These are phyloP conservation scores for Thalia dealbata DNA, from an alignment of 176 grass and related monocot species.

Conservation along the genomic window DNA sequence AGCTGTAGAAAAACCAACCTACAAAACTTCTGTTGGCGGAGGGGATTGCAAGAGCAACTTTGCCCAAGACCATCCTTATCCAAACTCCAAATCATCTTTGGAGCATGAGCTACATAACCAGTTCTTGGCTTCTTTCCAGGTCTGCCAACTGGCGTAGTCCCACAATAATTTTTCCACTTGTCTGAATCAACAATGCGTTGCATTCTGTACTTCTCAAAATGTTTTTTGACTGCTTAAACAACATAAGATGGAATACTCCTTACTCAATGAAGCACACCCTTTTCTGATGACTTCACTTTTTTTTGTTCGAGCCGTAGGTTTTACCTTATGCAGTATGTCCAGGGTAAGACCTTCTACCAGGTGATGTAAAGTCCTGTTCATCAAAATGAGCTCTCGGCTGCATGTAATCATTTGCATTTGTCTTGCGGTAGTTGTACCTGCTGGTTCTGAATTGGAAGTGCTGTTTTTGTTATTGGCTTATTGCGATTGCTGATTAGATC, in stretches of 20 bases:
- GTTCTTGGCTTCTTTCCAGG: not conserved
- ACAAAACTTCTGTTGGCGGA: not conserved
- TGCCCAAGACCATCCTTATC: not conserved
- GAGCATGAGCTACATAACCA: not conserved
- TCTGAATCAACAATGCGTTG: not conserved
- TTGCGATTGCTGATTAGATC: too few species aligned
- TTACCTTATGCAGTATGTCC: not conserved
- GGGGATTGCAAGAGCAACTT: not conserved
- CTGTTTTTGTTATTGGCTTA: too few species aligned
- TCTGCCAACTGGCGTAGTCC: not conserved
- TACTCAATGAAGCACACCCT: not conserved
- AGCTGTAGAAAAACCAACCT: not conserved
- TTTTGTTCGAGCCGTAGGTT: not conserved
- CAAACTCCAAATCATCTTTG: not conserved
- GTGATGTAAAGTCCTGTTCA: not conserved
- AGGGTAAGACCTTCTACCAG: not conserved
- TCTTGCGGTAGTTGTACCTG: not conserved
- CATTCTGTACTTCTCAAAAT: too few species aligned
- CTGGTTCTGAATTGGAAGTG: too few species aligned
- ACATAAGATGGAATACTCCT: not conserved
- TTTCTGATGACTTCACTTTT: not conserved
- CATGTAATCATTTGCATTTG: not conserved
- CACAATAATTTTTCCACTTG: not conserved
- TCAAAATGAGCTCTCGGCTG: not conserved
- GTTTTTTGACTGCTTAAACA: not conserved